Conservation (phyloP, 768 basidiomycete species). For the Calocybe cyanea region DNA sequence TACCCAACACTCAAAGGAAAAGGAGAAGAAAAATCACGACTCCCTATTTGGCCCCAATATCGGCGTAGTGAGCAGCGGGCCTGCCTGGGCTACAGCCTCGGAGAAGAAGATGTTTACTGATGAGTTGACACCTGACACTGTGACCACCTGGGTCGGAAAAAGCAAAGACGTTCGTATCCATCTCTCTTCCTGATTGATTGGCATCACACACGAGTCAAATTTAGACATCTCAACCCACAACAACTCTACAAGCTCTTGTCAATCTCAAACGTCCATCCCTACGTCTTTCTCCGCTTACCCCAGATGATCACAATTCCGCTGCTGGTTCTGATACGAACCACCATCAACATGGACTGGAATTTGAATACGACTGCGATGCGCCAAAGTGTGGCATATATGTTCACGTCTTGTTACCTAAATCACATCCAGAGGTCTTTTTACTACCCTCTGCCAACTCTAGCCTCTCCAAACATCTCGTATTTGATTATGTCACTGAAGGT, state of each 20-base stretch:
- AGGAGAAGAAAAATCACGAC: conserved; percentile 65
- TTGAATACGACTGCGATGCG: conserved; percentile 89
- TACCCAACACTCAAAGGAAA: conserved; percentile 33
- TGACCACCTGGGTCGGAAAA: conserved; percentile 82
- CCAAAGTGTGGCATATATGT: conserved; percentile 81
- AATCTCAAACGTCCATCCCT: conserved; percentile 91
- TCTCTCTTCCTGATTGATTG: not conserved
- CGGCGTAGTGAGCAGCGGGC: conserved; percentile 65
- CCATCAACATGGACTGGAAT: conserved; percentile 78
- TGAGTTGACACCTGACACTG: conserved; percentile 76
- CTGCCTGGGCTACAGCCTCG: conserved; percentile 62
- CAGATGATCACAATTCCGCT: conserved; percentile 36
- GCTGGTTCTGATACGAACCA: conserved; percentile 39
- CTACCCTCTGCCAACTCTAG: conserved; percentile 26
- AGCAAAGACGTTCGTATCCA: conserved; percentile 69
- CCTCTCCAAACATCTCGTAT: conserved; percentile 51
- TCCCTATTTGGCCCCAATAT: conserved; percentile 92
- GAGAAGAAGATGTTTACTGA: conserved; percentile 66
- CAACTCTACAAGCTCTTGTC: conserved; percentile 90
- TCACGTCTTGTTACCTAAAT: conserved; percentile 65
- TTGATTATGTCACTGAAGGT: conserved; percentile 67
- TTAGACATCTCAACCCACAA: conserved; percentile 79
- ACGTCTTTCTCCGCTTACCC: conserved; percentile 63
- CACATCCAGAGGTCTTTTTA: conserved; percentile 51
- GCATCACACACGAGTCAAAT: conserved; percentile 8